These are phyloP conservation scores for Paraphoma chrysanthemicola DNA, from an alignment of 2,329 filamentous ascomycete genomes.

Conservation along the genomic window DNA sequence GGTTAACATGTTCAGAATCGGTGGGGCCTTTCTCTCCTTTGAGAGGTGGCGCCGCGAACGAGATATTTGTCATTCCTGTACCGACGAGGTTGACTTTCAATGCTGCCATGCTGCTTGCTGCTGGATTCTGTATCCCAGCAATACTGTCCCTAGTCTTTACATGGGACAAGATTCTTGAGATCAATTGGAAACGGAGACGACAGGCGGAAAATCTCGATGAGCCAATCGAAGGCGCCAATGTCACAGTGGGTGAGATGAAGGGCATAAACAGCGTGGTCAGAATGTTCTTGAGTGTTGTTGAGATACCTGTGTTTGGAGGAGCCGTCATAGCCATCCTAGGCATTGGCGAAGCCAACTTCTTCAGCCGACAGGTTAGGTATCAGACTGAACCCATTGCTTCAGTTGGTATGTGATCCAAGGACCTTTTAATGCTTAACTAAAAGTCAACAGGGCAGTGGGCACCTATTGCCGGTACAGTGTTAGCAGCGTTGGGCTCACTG, in stretches of 20 bases:
- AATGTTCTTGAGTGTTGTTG: slow-evolving; percentile 52
- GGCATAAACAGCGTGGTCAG: slow-evolving; percentile 47
- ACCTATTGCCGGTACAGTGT: slow-evolving; percentile 64
- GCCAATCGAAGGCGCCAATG: slow-evolving; percentile 61
- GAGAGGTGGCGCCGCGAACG: slow-evolving; percentile 62
- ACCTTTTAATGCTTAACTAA: neutral
- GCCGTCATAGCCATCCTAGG: slow-evolving; percentile 67
- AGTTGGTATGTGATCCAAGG: slow-evolving; percentile 50
- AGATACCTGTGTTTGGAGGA: slow-evolving; percentile 65
- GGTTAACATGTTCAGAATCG: slow-evolving; percentile 54
- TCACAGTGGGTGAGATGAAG: slow-evolving; percentile 60
- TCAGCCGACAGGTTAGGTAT: slow-evolving; percentile 61
- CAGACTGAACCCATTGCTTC: slow-evolving; percentile 69
- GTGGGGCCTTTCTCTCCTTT: slow-evolving; percentile 63
- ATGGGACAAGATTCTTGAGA: slow-evolving; percentile 69
- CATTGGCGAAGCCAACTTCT: slow-evolving; percentile 70
- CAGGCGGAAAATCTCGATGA: slow-evolving; percentile 46
- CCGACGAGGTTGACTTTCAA: slow-evolving; percentile 65
- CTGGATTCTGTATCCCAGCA: slow-evolving; percentile 69
- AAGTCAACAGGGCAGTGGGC: slow-evolving; percentile 59
- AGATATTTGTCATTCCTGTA: slow-evolving; percentile 69
- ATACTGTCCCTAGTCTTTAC: slow-evolving; percentile 68
- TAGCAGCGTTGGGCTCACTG: slow-evolving; percentile 66
- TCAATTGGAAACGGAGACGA: slow-evolving; percentile 63
- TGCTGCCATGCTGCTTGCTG: slow-evolving; percentile 66